Evolutionary conservation across 331 rosid species (phyloP), one percentile per base, ranked within the genome.

Genomic region (Ulmus americana): DNA sequence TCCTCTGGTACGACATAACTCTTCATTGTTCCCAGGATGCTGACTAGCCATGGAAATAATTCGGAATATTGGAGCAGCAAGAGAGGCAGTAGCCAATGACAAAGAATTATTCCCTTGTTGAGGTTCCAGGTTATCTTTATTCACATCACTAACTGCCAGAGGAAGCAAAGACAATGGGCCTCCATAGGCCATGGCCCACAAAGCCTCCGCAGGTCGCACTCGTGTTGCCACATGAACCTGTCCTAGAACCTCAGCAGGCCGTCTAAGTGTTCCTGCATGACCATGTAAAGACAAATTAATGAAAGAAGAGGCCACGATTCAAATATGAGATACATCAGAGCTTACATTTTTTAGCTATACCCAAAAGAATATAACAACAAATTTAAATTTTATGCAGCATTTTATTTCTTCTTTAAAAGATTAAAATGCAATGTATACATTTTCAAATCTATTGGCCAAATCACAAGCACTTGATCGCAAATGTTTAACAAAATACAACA

Each of bases 171-270:
- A 83, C 84, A 94, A 82, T 20, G 97, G 95, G 64, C 98, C 97
- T 8, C 98, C 98, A 70, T 85, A 83, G 42, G 97, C 90, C 73
- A 89, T 81, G 72, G 98, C 98, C 98, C 98, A 94, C 74, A 94
- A 70, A 50, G 95, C 95, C 49, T 86, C 95, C 59, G 71, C 85
- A 6, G 97, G 97, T 52, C 88, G 80, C 82, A 85, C 81, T 53
- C 98, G 81, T 50, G 84, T 79, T 45, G 95, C 95, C 83, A 89
- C 91, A 74, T 94, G 88, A 68, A 94, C 95, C 83, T 90, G 98
- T 75, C 98, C 98, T 63, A 94, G 98, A 64, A 89, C 91, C 86
- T 86, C 98, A 59, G 98, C 98, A 10, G 98, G 97, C 73, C 98
- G 91, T 64, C 97, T 89, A 61, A 81, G 85, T 69, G 66, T 52